These are phyloP conservation scores for Avena eriantha DNA, from an alignment of 176 grass and related monocot genomes.

Conservation along the genomic window DNA sequence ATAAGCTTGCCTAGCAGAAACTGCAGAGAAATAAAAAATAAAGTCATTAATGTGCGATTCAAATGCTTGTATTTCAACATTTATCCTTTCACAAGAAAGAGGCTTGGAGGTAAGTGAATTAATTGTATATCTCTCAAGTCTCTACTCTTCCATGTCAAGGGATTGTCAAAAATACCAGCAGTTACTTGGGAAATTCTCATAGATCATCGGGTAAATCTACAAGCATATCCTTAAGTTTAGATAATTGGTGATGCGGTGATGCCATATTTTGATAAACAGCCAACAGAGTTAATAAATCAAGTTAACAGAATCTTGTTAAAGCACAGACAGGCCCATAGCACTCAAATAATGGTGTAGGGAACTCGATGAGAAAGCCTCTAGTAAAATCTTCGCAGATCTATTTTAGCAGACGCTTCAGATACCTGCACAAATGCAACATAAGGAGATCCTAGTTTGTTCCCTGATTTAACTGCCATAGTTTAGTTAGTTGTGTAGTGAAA, in stretches of 20 bases:
- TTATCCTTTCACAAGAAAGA: background rate
- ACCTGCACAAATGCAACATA: constrained; percentile 13
- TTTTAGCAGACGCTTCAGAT: background rate
- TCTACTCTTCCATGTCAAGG: constrained; percentile 1
- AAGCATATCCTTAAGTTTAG: background rate
- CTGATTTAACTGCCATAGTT: constrained; percentile 2
- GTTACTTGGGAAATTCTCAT: background rate
- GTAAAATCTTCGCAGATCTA: background rate
- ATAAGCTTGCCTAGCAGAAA: constrained; percentile 90
- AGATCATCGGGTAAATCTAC: background rate
- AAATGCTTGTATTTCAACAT: constrained; percentile 7
- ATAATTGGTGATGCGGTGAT: constrained; percentile 1
- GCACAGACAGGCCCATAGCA: background rate
- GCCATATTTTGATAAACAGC: constrained; percentile 14
- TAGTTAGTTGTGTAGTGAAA: background rate
- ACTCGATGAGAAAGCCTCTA: background rate
- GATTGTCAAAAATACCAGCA: background rate
- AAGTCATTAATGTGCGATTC: constrained; percentile 15
- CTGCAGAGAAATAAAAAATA: constrained; percentile 58
- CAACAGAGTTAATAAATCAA: background rate
- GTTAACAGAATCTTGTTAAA: background rate
- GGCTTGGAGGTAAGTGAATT: background rate
- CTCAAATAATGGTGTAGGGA: background rate
- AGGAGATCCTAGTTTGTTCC: background rate
- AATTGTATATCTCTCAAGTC: background rate